These are phyloP conservation scores for Ophiostoma sp. DNA, from an alignment of 2,329 filamentous ascomycete genomes.

Conservation along the genomic window DNA sequence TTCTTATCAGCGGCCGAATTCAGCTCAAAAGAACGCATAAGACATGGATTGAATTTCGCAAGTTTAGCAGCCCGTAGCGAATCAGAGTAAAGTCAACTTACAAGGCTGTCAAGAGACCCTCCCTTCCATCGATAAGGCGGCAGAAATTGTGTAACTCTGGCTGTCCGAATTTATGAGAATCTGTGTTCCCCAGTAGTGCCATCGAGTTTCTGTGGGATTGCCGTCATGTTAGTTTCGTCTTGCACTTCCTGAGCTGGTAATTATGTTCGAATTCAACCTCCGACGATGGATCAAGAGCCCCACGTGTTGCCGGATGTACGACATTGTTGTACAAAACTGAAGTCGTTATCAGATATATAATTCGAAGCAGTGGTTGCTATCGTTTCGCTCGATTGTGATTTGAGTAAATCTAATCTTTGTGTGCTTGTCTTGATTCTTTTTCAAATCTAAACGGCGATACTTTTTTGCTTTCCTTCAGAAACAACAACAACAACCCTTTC, in stretches of 20 bases:
- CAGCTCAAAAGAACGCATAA: not conserved
- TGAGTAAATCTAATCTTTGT: not conserved
- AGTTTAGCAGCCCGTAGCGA: conserved; percentile 12
- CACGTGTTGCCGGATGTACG: not conserved
- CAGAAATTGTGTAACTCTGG: not conserved
- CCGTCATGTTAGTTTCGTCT: not conserved
- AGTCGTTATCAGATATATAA: conserved; percentile 11
- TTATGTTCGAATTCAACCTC: not conserved
- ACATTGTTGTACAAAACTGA: not conserved
- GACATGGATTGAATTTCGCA: not conserved
- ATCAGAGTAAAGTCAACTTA: not conserved
- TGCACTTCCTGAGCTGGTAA: not conserved
- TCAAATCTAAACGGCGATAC: not conserved
- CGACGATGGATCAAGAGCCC: not conserved
- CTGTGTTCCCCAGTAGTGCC: not conserved
- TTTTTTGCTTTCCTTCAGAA: not conserved
- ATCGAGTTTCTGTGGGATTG: not conserved
- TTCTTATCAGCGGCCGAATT: conserved; percentile 7
- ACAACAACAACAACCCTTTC: not conserved
- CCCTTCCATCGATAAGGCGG: not conserved
- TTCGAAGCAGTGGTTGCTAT: not conserved
- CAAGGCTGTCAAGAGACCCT: not conserved
- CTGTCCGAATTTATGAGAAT: not conserved
- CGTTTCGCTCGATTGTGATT: not conserved
- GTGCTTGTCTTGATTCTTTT: not conserved